Evolutionary conservation across 2,329 filamentous ascomycete genomes (phyloP), one percentile per base, ranked within the genome.

Genomic region (Arthrobotrys sphaeroides): DNA sequence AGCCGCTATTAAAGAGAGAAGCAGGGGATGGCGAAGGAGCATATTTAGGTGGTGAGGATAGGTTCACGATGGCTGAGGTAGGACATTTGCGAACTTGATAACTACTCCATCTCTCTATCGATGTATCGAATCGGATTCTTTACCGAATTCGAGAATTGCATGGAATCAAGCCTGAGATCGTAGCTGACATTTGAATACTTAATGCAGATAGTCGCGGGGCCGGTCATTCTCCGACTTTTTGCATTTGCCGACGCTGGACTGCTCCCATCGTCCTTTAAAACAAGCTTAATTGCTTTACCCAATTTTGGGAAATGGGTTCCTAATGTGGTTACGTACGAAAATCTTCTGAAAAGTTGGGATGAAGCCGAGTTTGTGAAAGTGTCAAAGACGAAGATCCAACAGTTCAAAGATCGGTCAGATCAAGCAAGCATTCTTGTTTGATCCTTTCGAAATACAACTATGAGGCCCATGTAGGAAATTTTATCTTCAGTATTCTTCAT

Each of bases 1-100:
- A 94, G 82, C 91, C 91, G 0, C 82, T 92, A 38, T 83, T 96
- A 24, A 80, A 81, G 2, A 84, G 85, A 61, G 42, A 49, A 28
- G 60, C 26, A 5, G 67, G 28, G 12, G 85, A 57, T 3, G 68
- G 51, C 1, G 85, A 85, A 0, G 83, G 81, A 1, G 89, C 89
- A 0, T 91, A 88, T 81, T 91, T 90, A 80, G 88, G 87, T 1
- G 90, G 89, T 0, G 88, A 86, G 61, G 84, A 87, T 16, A 88
- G 84, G 80, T 80, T 93, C 40, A 94, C 91, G 0, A 82, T 93
- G 36, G 92, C 89, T 10, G 92, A 95, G 87, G 91, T 91, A 82
- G 13, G 22, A n/a, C n/a, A n/a, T n/a, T n/a, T n/a, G n/a, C n/a
- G n/a, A n/a, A n/a, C n/a, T n/a, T n/a, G n/a, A n/a, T n/a, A n/a